Evolutionary conservation across 352 stramenopile species (phyloP).

Genomic region (Pythium insidiosum): DNA sequence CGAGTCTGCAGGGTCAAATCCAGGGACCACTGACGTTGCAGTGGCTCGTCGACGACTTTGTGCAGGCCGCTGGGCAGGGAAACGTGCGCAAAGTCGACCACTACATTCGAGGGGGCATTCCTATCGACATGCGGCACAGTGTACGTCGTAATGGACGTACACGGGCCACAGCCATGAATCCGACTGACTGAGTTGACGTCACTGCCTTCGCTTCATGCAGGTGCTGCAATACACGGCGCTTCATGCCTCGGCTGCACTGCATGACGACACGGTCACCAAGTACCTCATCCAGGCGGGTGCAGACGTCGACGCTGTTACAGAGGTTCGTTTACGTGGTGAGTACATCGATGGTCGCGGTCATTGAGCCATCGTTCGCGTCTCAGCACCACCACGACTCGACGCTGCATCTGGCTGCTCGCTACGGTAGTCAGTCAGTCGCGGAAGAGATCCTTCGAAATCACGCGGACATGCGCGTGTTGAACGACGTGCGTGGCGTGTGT

Average conservation of each 20-base stretch:
- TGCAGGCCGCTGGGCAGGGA: slow-evolving; percentile 29
- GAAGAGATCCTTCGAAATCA: slow-evolving; percentile 30
- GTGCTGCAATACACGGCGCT: slow-evolving; percentile 42
- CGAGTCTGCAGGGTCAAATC: slow-evolving; percentile 30
- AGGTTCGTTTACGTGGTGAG: slow-evolving; percentile 17
- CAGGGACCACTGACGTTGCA: slow-evolving; percentile 38
- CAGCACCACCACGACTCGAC: slow-evolving; percentile 26
- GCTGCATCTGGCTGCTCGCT: slow-evolving; percentile 40
- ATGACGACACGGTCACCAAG: slow-evolving; percentile 22
- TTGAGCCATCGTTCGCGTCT: too few species aligned
- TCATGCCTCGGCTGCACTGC: slow-evolving; percentile 31
- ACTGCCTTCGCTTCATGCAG: too few species aligned
- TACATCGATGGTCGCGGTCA: too few species aligned
- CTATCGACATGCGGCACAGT: slow-evolving; percentile 44
- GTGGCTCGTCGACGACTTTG: slow-evolving; percentile 54
- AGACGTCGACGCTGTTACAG: slow-evolving; percentile 23
- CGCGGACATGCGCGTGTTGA: slow-evolving; percentile 21
- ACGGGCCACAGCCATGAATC: neutral
- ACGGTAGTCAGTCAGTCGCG: slow-evolving; percentile 20
- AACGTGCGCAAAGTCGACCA: slow-evolving; percentile 34
- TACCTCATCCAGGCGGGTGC: slow-evolving; percentile 39
- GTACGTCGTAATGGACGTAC: slow-evolving; percentile 8
- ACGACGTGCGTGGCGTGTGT: slow-evolving; percentile 25
- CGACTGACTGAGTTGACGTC: too few species aligned
- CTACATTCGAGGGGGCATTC: slow-evolving; percentile 42